A percentile compares a stretch with the other conserved stretches of the same genome.
phyloP scores from a whole-genome alignment of 768 basidiomycete genomes.

The Rhizopogon rudus region DNA sequence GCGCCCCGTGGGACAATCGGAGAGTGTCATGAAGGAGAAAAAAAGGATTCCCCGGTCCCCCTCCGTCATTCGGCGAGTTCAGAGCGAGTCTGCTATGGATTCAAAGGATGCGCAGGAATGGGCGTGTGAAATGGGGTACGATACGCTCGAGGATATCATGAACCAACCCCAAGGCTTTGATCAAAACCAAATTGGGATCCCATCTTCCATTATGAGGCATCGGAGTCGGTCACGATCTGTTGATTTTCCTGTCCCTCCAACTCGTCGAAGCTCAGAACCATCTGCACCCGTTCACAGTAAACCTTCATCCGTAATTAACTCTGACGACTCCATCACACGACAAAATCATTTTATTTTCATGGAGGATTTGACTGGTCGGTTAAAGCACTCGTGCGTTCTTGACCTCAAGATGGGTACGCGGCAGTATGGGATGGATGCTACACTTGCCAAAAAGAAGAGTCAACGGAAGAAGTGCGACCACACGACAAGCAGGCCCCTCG shows the following conservation, averaged over 20 bases:
- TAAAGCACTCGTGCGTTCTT: conserved; percentile 91
- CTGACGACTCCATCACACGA: conserved; percentile 55
- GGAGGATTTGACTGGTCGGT: conserved; percentile 93
- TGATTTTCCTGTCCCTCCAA: conserved; percentile 19
- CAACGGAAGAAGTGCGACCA: conserved; percentile 98
- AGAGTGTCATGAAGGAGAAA: conserved; percentile 31
- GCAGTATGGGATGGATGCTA: conserved; percentile 97
- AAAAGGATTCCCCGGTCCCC: conserved; percentile 29
- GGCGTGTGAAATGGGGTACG: conserved; percentile 38
- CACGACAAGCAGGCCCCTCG: conserved; percentile 87
- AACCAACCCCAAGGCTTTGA: conserved; percentile 12
- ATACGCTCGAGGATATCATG: conserved; percentile 19
- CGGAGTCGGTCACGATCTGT: conserved; percentile 40
- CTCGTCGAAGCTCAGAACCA: conserved; percentile 12
- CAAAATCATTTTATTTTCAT: conserved; percentile 98
- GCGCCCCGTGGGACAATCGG: conserved; percentile 24
- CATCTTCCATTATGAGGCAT: conserved; percentile 26
- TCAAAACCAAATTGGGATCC: conserved; percentile 18
- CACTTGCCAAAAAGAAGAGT: conserved; percentile 90
- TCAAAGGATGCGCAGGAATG: conserved; percentile 30
- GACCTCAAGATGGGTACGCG: conserved; percentile 99
- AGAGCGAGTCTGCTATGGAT: conserved; percentile 51
- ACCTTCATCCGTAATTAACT: conserved; percentile 31
- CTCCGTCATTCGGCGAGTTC: conserved; percentile 52
- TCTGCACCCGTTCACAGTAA: conserved; percentile 22